phyloP scores from a whole-genome alignment of 805 yeast species.

The Brettanomyces custersianus region DNA sequence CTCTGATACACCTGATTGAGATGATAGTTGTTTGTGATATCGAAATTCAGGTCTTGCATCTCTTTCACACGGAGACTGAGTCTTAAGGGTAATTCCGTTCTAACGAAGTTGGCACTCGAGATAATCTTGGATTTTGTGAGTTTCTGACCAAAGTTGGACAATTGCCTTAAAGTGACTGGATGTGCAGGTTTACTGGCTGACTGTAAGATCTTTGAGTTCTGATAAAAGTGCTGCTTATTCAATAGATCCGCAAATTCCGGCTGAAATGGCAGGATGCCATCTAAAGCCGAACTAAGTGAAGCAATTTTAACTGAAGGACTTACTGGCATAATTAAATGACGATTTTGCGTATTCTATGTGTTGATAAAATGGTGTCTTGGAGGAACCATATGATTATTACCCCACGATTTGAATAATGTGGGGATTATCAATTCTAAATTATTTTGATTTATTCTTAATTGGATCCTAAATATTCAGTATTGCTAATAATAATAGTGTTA shows the following conservation, averaged over 20 bases:
- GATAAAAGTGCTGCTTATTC: slow-evolving; percentile 74
- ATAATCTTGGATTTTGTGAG: slow-evolving; percentile 70
- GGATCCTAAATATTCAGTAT: too few relatives aligned
- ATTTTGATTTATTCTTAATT: too few relatives aligned
- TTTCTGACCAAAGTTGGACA: slow-evolving; percentile 81
- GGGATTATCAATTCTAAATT: too few relatives aligned
- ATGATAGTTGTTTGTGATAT: slow-evolving; percentile 78
- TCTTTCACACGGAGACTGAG: slow-evolving; percentile 73
- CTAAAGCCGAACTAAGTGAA: slow-evolving; percentile 11
- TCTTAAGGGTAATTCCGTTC: slow-evolving; percentile 77
- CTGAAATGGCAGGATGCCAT: slow-evolving; percentile 14
- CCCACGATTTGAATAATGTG: too few relatives aligned
- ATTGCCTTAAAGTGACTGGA: slow-evolving; percentile 82
- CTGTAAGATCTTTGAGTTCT: slow-evolving; percentile 55
- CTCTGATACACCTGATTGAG: slow-evolving; percentile 78
- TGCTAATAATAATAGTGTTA: too few relatives aligned
- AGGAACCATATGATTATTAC: too few relatives aligned
- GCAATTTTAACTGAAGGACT: slow-evolving; percentile 7
- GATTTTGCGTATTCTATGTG: too few relatives aligned
- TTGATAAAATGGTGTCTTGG: too few relatives aligned
- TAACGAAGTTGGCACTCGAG: slow-evolving; percentile 79
- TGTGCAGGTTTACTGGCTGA: slow-evolving; percentile 66
- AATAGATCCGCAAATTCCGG: slow-evolving; percentile 10
- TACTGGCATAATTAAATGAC: too few relatives aligned
- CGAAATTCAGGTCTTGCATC: slow-evolving; percentile 72